These are phyloP conservation scores for Gnomoniopsis smithogilvyi DNA, from an alignment of 2,329 filamentous ascomycete genomes.

Conservation along the genomic window DNA sequence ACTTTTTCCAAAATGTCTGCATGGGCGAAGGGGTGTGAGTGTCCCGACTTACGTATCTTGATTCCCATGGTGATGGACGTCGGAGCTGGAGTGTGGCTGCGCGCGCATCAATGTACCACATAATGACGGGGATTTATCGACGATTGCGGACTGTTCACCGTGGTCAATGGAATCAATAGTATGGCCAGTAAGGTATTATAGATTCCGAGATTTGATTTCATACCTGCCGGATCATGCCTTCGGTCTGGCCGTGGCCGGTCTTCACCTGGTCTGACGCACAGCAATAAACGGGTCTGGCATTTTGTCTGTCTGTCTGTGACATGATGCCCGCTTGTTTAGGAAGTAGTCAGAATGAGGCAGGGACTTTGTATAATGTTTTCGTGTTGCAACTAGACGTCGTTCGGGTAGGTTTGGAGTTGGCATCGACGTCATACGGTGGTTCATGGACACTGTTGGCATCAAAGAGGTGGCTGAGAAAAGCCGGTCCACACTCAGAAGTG, in stretches of 20 bases:
- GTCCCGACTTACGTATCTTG: conserved; percentile 39
- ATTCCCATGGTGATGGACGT: conserved; percentile 50
- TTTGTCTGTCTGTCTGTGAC: neutral
- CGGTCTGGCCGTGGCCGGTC: conserved; percentile 43
- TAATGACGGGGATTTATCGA: conserved; percentile 42
- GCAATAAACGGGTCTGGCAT: conserved; percentile 28
- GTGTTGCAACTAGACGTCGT: too few species aligned
- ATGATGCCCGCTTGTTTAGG: neutral
- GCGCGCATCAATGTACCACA: conserved; percentile 48
- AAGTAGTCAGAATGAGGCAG: too few species aligned
- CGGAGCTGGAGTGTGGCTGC: conserved; percentile 44
- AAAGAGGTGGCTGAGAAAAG: too few species aligned
- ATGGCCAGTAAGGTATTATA: neutral
- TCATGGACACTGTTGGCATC: too few species aligned
- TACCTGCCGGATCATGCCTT: conserved; percentile 45
- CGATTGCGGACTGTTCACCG: conserved; percentile 35
- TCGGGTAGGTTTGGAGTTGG: neutral
- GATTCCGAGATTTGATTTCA: neutral
- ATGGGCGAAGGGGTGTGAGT: neutral
- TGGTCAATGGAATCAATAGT: neutral
- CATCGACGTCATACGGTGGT: neutral
- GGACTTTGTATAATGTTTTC: too few species aligned
- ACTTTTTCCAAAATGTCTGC: neutral
- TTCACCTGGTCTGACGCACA: conserved; percentile 32
- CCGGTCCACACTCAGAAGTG: too few species aligned